Evolutionary conservation across 768 basidiomycete species (phyloP), one percentile per base, ranked within the genome.

Genomic region (Naganishia kalamii): DNA sequence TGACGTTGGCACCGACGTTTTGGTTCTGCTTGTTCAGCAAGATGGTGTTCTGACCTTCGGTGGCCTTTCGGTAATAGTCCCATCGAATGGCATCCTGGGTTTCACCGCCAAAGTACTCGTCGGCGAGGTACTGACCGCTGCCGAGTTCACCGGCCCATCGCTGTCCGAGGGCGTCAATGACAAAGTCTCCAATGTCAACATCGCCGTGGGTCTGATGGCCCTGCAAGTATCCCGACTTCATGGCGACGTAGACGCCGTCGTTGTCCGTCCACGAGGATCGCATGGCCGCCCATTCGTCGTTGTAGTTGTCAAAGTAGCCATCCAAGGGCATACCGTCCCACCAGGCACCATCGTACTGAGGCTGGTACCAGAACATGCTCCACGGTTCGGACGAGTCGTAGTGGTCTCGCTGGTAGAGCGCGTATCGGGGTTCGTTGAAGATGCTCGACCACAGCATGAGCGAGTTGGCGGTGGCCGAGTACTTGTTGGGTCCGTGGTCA

Each of bases 131-230:
- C 75, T 99, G 85, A 3, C 83, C 92, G 5, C 87, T 89, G 4
- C 96, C 94, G 49, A 92, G 84, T 72, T 97, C 94, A 65, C 96
- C 94, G 54, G 89, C 89, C 90, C 90, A 99, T 51, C 93, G 88
- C 29, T 86, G 84, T 60, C 94, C 93, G 71, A 94, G 81, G 12
- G 92, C 92, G 75, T 99, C 96, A 33, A 98, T 77, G 43, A 98
- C 92, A 72, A 97, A 99, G 79, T 93, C 91, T 68, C 96, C 96
- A 57, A 83, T 84, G 75, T 99, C 96, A 66, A 98, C 84, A 74
- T 97, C 92, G 71, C 91, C 91, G 79, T 96, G 93, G 41, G 91
- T 92, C 80, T 97, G 92, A 77, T 93, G 92, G 25, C 85, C 85
- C 70, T 86, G 84, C 68, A 86, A 81, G 61, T 81, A 83, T 32